Conservation (phyloP, 2,329 filamentous ascomycete species). For the Aspergillus fumigatiaffinis region DNA sequence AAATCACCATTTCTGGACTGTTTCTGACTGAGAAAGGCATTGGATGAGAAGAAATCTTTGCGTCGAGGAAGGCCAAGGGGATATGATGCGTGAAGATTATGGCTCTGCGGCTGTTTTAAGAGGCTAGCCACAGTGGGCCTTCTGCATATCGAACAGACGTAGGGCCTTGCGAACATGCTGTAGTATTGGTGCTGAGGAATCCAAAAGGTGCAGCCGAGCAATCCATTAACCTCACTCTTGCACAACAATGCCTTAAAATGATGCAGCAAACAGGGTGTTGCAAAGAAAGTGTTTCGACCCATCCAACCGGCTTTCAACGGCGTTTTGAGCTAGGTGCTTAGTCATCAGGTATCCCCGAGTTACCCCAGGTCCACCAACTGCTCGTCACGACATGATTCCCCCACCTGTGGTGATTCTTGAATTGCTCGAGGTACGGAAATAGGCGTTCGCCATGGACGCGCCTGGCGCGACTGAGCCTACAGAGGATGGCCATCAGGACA, state of each 20-base stretch:
- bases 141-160: slow-evolving; percentile 31
- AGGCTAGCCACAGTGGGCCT: slow-evolving; percentile 20
- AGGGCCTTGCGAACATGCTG: slow-evolving; percentile 31
- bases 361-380: slow-evolving; percentile 15
- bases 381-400: slow-evolving; percentile 10
- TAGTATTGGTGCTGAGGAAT: background rate
- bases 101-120: slow-evolving; percentile 29
- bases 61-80: slow-evolving; percentile 44
- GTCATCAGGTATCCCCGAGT: background rate
- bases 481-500: slow-evolving; percentile 18
- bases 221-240: background rate
- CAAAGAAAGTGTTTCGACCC: background rate
- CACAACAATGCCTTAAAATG: background rate
- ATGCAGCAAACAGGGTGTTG: background rate
- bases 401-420: slow-evolving; percentile 1
- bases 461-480: slow-evolving; percentile 30
- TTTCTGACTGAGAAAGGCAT: slow-evolving; percentile 49
- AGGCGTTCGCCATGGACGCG: slow-evolving; percentile 37
- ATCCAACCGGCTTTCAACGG: background rate
- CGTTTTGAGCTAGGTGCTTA: background rate
- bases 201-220: background rate
- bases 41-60: slow-evolving; percentile 65
- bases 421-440: slow-evolving; percentile 22
- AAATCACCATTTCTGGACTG: slow-evolving; percentile 17
- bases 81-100: slow-evolving; percentile 31